Conservation (phyloP, 176 grass and related monocot species). For the Triticum urartu region DNA sequence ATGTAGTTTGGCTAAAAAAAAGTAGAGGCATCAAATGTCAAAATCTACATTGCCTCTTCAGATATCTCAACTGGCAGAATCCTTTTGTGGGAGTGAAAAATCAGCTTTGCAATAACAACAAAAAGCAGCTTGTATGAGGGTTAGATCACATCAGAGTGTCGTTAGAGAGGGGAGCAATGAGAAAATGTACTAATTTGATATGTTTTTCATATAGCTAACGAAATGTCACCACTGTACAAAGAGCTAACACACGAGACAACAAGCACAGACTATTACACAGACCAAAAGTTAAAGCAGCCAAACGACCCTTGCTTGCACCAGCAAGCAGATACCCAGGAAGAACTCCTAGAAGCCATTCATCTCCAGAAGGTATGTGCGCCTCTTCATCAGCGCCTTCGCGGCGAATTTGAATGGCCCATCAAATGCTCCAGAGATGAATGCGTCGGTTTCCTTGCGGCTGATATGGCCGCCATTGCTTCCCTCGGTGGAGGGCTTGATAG, state of each 20-base stretch:
- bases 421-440: constrained; percentile 63
- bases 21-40: neutral
- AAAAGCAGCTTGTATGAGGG: neutral
- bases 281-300: constrained; percentile 19
- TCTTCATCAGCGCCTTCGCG: constrained; percentile 78
- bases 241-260: constrained; percentile 32
- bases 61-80: neutral
- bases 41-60: neutral
- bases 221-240: constrained; percentile 54
- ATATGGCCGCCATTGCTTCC: constrained; percentile 50
- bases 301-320: neutral
- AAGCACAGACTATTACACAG: constrained; percentile 39
- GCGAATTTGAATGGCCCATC: constrained; percentile 71
- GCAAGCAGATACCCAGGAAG: neutral
- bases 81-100: no score
- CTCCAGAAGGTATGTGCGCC: constrained; percentile 81
- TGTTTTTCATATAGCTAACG: constrained; percentile 43
- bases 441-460: constrained; percentile 64
- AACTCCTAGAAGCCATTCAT: constrained; percentile 90
- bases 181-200: constrained; percentile 25
- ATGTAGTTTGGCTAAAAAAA: neutral
- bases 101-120: neutral
- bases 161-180: neutral
- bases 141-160: neutral
- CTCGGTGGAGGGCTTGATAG: constrained; percentile 68